Evolutionary conservation across 2,329 filamentous ascomycete genomes (phyloP).

Genomic region (Neocucurbitaria cava): DNA sequence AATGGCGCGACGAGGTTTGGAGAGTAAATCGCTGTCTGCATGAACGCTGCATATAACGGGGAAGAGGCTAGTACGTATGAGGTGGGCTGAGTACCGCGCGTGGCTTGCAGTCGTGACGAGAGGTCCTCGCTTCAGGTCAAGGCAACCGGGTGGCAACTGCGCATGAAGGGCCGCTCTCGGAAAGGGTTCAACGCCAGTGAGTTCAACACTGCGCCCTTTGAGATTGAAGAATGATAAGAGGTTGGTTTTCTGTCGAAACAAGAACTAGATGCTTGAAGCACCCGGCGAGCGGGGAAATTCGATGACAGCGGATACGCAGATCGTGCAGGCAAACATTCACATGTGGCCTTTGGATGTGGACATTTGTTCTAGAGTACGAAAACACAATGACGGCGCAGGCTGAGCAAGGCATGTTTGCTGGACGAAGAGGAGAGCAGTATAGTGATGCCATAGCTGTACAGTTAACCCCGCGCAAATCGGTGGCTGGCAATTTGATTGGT

Average conservation of each 20-base stretch:
- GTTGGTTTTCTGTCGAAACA: not conserved
- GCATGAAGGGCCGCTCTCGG: not conserved
- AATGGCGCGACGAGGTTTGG: not conserved
- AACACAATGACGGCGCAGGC: not conserved
- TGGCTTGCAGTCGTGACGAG: constrained; percentile 6
- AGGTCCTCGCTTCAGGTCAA: not conserved
- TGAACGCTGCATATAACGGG: constrained; percentile 1
- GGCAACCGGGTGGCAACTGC: not conserved
- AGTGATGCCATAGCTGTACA: constrained; percentile 10
- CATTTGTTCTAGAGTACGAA: not conserved
- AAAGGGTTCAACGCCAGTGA: not conserved
- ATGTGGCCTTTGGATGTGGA: not conserved
- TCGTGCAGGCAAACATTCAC: not conserved
- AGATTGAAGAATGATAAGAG: not conserved
- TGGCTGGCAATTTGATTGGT: not conserved
- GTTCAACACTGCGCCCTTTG: not conserved
- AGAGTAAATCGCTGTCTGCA: not conserved
- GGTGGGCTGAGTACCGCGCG: constrained; percentile 12
- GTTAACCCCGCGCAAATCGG: not conserved
- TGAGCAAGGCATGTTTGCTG: not conserved
- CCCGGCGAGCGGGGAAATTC: not conserved
- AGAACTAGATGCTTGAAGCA: too few species aligned
- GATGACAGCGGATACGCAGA: not conserved
- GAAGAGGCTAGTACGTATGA: not conserved
- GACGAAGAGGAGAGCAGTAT: not conserved